phyloP scores from a whole-genome alignment of 768 basidiomycete genomes.

The Tylopilus rubrobrunneus region DNA sequence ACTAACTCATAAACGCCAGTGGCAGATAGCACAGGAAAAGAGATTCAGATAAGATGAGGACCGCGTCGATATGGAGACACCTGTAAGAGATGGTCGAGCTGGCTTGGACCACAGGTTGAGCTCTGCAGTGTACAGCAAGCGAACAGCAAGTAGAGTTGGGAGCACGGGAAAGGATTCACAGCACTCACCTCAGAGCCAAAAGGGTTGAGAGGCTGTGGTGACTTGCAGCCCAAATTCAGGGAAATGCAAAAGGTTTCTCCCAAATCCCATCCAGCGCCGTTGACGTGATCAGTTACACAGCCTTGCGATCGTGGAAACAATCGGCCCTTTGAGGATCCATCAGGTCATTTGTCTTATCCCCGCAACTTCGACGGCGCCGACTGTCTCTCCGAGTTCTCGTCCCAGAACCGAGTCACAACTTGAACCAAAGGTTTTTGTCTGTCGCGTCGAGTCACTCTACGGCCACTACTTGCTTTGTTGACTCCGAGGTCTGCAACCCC shows the following conservation, averaged over 20 bases:
- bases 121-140: slow-evolving; percentile 10
- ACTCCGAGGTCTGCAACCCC: not conserved
- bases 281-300: not conserved
- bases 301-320: not conserved
- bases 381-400: not conserved
- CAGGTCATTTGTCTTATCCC: no score
- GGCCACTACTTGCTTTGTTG: not conserved
- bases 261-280: not conserved
- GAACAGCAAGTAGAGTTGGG: slow-evolving; percentile 6
- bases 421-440: not conserved
- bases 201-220: slow-evolving; percentile 1
- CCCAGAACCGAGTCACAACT: not conserved
- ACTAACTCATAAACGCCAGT: not conserved
- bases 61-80: slow-evolving; percentile 18
- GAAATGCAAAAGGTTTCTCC: not conserved
- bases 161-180: not conserved
- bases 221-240: not conserved
- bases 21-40: slow-evolving; percentile 6
- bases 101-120: not conserved
- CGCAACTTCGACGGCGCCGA: slow-evolving; percentile 21
- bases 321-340: not conserved
- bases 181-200: not conserved
- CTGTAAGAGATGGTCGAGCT: not conserved
- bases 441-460: no score
- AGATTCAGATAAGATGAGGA: slow-evolving; percentile 7